Conservation (phyloP, 495 filamentous ascomycete species). For the Aspergillus sclerotioniger region DNA sequence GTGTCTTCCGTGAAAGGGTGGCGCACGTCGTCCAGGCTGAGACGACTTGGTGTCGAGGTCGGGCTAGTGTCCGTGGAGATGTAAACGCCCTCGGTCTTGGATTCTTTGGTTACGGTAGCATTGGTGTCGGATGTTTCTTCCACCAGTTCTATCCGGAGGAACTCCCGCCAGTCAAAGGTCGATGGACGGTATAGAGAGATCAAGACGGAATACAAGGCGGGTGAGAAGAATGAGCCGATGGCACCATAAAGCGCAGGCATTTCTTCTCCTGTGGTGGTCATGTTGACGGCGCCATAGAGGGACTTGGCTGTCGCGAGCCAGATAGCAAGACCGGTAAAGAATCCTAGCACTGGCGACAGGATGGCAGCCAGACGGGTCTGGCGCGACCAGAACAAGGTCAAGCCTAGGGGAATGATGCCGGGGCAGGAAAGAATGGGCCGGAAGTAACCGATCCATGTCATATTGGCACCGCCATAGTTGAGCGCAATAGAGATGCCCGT, state of each 20-base stretch:
- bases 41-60: conserved; percentile 1
- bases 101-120: not conserved
- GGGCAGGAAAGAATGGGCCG: conserved; percentile 37
- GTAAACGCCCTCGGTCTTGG: conserved; percentile 3
- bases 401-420: conserved; percentile 35
- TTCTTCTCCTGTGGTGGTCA: conserved; percentile 32
- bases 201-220: conserved; percentile 38
- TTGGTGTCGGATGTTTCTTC: conserved; percentile 18
- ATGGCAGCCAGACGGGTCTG: conserved; percentile 38
- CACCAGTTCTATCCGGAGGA: conserved; percentile 41
- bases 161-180: conserved; percentile 49
- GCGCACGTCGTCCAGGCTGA: conserved; percentile 26
- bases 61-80: not conserved
- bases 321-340: conserved; percentile 35
- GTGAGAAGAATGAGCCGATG: conserved; percentile 36
- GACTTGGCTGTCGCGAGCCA: conserved; percentile 36
- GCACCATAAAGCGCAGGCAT: conserved; percentile 35
- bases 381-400: conserved; percentile 39
- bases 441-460: conserved; percentile 44
- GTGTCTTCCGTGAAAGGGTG: conserved; percentile 38
- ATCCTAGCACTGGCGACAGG: conserved; percentile 33
- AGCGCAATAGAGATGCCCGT: conserved; percentile 36
- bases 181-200: conserved; percentile 45
- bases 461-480: conserved; percentile 40
- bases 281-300: conserved; percentile 32